Percentiles rank a stretch among this genome's conserved stretches.
phyloP scores from a whole-genome alignment of 129 eudicot genomes.

The Heracleum sosnowskyi region DNA sequence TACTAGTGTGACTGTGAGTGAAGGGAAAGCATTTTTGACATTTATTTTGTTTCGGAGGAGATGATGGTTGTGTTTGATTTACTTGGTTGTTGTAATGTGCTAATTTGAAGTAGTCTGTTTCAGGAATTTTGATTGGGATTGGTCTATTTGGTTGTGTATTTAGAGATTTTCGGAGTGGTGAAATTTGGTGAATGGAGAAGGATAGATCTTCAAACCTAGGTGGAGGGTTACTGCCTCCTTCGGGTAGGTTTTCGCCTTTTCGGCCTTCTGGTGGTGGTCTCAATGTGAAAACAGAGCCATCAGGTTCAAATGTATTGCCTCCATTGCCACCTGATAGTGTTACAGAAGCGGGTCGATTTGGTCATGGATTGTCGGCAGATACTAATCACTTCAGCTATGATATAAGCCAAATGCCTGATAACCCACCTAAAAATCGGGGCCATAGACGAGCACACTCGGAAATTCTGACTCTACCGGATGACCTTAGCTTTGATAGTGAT shows the following conservation, averaged over 20 bases:
- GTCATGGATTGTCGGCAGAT: constrained; percentile 37
- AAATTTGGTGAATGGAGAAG: constrained; percentile 38
- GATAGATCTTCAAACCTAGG: constrained; percentile 44
- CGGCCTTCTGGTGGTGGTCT: constrained; percentile 30
- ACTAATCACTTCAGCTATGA: constrained; percentile 66
- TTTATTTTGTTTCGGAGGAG: background rate
- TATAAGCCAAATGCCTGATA: constrained; percentile 84
- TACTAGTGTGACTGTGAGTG: background rate
- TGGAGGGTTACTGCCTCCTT: constrained; percentile 54
- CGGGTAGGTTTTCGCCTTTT: constrained; percentile 44
- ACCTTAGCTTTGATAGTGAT: constrained; percentile 86
- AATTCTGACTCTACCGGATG: constrained; percentile 78
- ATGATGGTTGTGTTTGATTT: background rate
- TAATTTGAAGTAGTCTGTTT: background rate
- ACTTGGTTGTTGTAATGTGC: background rate
- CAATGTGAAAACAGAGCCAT: constrained; percentile 43
- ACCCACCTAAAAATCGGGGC: constrained; percentile 70
- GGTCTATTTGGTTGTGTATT: background rate
- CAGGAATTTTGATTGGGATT: background rate
- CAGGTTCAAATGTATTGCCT: constrained; percentile 43
- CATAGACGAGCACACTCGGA: constrained; percentile 97
- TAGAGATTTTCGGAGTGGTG: background rate
- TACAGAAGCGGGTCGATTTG: constrained; percentile 34
- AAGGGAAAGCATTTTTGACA: background rate
- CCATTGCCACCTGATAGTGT: constrained; percentile 38